Conservation (phyloP, 306 rosid species). For the Cucumis melo region DNA sequence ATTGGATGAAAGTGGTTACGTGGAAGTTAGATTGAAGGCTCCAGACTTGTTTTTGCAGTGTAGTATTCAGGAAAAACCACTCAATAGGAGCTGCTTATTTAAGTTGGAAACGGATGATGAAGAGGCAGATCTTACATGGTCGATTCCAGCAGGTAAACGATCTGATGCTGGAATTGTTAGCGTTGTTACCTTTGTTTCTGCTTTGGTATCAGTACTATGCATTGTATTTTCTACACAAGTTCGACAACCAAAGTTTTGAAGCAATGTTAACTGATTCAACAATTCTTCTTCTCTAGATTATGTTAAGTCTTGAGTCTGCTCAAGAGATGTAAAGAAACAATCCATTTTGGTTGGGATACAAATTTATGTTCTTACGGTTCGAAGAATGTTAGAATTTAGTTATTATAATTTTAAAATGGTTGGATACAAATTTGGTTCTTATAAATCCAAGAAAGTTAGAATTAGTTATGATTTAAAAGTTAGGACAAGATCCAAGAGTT, state of each 20-base stretch:
- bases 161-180: conserved; percentile 42
- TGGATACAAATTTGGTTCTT: no score
- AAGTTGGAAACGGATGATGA: conserved; percentile 15
- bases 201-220: conserved; percentile 41
- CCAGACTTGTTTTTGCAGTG: conserved; percentile 56
- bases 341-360: no score
- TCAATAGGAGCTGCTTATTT: conserved; percentile 30
- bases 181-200: conserved; percentile 37
- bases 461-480: no score
- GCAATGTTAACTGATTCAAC: conserved; percentile 17
- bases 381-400: no score
- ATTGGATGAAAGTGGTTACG: conserved; percentile 59
- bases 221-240: conserved; percentile 30
- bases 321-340: not conserved
- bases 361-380: no score
- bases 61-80: conserved; percentile 18
- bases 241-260: conserved; percentile 17
- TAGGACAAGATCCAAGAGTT: no score
- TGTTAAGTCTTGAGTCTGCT: no score
- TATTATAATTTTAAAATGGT: no score
- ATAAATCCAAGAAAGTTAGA: no score
- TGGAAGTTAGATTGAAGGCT: conserved; percentile 34
- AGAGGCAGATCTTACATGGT: conserved; percentile 40
- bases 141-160: conserved; percentile 49
- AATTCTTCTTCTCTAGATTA: not conserved